phyloP scores from a whole-genome alignment of 176 grass and related monocot genomes.

The Aegilops tauschii region DNA sequence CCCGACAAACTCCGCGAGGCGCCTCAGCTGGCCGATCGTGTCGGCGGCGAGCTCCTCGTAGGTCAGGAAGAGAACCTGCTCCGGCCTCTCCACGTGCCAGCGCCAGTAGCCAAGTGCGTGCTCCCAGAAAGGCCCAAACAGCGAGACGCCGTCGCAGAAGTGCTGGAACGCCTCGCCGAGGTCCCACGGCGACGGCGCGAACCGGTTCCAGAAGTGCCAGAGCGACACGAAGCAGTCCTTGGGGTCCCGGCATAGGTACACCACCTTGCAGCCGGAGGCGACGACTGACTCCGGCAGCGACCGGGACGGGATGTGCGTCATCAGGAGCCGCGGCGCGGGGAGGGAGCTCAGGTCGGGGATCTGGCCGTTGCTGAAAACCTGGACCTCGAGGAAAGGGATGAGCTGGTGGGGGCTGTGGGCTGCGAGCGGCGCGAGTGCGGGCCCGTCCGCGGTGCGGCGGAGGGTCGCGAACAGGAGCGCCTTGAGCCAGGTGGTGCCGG shows the following conservation, averaged over 20 bases:
- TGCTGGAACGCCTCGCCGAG: background rate
- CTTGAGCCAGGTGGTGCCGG: background rate
- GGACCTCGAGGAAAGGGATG: background rate
- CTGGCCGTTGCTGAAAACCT: background rate
- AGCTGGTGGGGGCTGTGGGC: background rate
- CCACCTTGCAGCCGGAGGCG: background rate
- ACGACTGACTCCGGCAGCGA: slow-evolving; percentile 2
- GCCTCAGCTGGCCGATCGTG: background rate
- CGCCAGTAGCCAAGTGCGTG: slow-evolving; percentile 24
- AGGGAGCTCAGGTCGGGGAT: background rate
- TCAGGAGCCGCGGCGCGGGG: background rate
- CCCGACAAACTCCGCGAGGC: background rate
- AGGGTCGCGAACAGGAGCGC: background rate
- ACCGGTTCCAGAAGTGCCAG: slow-evolving; percentile 11
- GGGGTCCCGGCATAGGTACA: slow-evolving; percentile 17
- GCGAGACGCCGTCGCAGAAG: background rate
- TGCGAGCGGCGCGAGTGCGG: background rate
- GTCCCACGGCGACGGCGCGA: background rate
- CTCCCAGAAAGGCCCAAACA: background rate
- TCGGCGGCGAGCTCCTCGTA: slow-evolving; percentile 24
- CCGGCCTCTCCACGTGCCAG: background rate
- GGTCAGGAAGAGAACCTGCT: slow-evolving; percentile 25
- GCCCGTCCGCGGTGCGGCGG: background rate
- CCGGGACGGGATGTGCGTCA: slow-evolving; percentile 9
- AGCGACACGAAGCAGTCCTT: slow-evolving; percentile 21